A percentile compares a stretch with the other conserved stretches of the same genome.
phyloP scores from a whole-genome alignment of 1,284 basidiomycete genomes.

The Rugiboletus extremiorientalis region DNA sequence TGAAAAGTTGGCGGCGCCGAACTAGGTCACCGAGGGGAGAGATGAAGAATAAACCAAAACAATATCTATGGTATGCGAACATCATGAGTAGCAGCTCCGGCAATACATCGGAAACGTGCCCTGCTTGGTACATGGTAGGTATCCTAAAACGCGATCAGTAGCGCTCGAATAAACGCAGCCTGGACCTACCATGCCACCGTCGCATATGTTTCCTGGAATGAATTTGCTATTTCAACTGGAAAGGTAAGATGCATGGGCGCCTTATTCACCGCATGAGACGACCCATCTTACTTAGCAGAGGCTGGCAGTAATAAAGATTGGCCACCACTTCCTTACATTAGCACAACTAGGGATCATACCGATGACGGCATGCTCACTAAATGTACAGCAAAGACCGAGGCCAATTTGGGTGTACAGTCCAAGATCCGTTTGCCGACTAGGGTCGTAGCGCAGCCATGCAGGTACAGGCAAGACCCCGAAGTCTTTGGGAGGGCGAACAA shows the following conservation, averaged over 20 bases:
- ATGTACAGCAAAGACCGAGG: conserved; percentile 65
- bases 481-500: conserved; percentile 34
- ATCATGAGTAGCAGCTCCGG: neutral
- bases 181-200: conserved; percentile 50
- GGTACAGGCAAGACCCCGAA: conserved; percentile 70
- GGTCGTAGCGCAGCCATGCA: conserved; percentile 54
- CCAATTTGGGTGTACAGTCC: conserved; percentile 57
- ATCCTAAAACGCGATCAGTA: conserved; percentile 36
- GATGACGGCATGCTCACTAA: conserved; percentile 41
- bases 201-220: conserved; percentile 56
- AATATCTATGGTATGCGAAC: conserved; percentile 42
- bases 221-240: conserved; percentile 52
- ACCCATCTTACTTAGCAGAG: conserved; percentile 55
- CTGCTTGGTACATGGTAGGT: conserved; percentile 50
- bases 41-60: conserved; percentile 58
- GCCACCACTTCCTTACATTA: conserved; percentile 43
- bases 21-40: conserved; percentile 68
- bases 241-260: conserved; percentile 1
- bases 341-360: neutral
- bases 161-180: neutral
- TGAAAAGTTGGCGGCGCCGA: conserved; percentile 56
- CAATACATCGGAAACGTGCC: conserved; percentile 31
- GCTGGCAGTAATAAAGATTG: conserved; percentile 76
- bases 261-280: neutral
- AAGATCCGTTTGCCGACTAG: conserved; percentile 54